phyloP scores from a whole-genome alignment of 2,329 filamentous ascomycete genomes.

The Sporothrix globosa region DNA sequence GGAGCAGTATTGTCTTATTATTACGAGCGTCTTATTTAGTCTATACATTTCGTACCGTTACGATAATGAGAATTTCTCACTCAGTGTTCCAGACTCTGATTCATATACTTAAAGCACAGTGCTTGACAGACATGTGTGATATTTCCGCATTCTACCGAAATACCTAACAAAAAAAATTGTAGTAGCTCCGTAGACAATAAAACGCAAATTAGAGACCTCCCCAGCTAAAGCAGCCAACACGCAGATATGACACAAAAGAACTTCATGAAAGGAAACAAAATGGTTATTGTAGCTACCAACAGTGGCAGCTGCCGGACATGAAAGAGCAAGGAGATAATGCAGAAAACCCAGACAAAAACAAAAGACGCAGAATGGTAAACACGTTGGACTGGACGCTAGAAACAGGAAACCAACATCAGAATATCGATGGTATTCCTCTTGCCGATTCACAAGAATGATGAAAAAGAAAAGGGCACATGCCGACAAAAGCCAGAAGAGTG shows the following conservation, averaged over 20 bases:
- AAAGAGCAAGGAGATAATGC: slow-evolving; percentile 1
- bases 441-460: neutral
- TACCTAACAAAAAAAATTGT: no score
- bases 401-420: neutral
- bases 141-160: no score
- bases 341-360: neutral
- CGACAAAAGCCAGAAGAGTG: no score
- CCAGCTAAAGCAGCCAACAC: no score
- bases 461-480: neutral
- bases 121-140: no score
- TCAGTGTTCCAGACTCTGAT: no score
- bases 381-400: neutral
- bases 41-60: neutral
- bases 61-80: neutral
- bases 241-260: no score
- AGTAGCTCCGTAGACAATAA: no score
- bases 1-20: neutral
- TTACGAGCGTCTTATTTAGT: neutral
- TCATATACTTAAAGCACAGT: no score
- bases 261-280: neutral
- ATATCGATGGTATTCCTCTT: slow-evolving; percentile 5
- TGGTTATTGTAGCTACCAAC: neutral
- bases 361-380: neutral
- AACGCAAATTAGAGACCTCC: no score
- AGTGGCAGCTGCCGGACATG: neutral